Evolutionary conservation across 306 rosid species (phyloP), one percentile per base, ranked within the genome.

Genomic region (Dalbergia cochinchinensis): DNA sequence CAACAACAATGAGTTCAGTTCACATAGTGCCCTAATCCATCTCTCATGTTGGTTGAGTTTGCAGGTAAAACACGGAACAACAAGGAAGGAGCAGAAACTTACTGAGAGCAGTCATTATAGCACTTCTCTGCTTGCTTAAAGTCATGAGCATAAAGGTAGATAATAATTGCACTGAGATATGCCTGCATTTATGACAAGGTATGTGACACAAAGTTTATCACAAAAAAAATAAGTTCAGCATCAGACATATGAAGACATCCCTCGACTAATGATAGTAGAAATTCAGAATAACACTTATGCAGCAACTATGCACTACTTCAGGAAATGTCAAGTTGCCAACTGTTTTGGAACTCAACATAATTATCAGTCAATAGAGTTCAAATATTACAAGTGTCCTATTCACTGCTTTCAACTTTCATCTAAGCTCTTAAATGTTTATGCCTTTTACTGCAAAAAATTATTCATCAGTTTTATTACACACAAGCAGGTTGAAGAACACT

Each of bases 101-200:
- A 93, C 99, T 93, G 98, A 61, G 87, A 88, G 62, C 98, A 93
- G 87, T 95, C 99, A 74, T 93, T 91, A 83, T 88, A 95, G 89
- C 97, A 93, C 88, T 93, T 84, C 85, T 95, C 96, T 58, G 99
- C 99, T 90, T 95, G 93, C 83, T 88, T 90, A 79, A 90, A 84
- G 87, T 95, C 96, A 81, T 90, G 88, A 34, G 93, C 90, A 72
- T 93, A 95, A 53, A 95, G 93, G 89, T 93, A 87, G 82, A 93
- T 71, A 76, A 95, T 83, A 78, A 95, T 91, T 6, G 94, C 96
- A 81, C 96, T 84, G 59, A 95, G 98, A 80, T 95, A 95, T 64
- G 97, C 99, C 99, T 95, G 94, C 83, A 79, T 71, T 34, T 74
- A 74, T 39, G 16, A 78, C 54, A 80, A 84, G 35, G 42, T 8